Base-by-base conservation (phyloP, 202 grass and related monocot species). In the Panicum hallii region DNA sequence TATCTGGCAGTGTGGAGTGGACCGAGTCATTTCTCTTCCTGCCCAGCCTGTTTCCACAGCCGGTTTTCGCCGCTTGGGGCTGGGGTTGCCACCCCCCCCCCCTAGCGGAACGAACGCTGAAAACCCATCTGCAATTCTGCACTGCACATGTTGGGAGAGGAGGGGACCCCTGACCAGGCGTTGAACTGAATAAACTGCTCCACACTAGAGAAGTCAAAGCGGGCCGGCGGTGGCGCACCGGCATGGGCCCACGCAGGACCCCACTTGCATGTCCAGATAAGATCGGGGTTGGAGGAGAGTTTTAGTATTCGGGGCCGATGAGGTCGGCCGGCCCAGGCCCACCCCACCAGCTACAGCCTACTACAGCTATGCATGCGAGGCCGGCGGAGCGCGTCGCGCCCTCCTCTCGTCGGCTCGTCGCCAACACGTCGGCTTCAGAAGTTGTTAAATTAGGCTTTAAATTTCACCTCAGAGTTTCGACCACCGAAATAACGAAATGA, bases 111-210 rank as follows among this genome's bases (percentile, higher is more conserved):
- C 5, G 26, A 14, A 74, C 71, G 71, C 48, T 54, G 71, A 50
- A 72, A 34, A 19, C 28, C 7, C 58, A 62, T 14, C 4, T 30
- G 32, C 32, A 32, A 32, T 2, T 32, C 32, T 32, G 11, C 9
- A 11, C 32, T 32, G 11, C 9, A 11, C 15, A 34, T 11, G 30
- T 74, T 12, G 44, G 44, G 44, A 45, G 1, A 16, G 2, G 49
- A n/a, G 34, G 50, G 19, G 49, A n/a, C 17, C 1, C 3, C 13
- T n/a, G 48, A 75, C 72, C 72, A 3, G 19, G 5, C 17, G 52
- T 58, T 75, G 72, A 57, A 38, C 48, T 74, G 47, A 52, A 53
- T 36, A 53, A 73, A 55, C 32, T 22, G 4, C 32, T 75, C 32
- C 72, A 56, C 17, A 40, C 13, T 3, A 13, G 32, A 20, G 5